Percentiles rank a stretch among this genome's conserved stretches.
phyloP scores from a whole-genome alignment of 805 yeast genomes.

The Ogataea trehaloabstinens region DNA sequence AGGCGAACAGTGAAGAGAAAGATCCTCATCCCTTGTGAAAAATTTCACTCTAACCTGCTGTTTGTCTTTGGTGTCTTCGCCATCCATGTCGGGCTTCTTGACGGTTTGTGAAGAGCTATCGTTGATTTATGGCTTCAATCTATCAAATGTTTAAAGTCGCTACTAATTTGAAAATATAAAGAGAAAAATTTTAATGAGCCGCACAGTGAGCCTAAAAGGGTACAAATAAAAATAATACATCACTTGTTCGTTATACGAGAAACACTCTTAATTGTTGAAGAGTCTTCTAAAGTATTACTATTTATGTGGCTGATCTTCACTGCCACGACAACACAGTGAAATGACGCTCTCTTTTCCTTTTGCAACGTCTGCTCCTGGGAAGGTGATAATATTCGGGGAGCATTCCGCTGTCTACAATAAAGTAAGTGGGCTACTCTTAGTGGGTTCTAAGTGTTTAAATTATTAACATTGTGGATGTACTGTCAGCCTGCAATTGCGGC shows the following conservation, averaged over 20 bases:
- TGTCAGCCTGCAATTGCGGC: conserved; percentile 96
- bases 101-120: too few relatives aligned
- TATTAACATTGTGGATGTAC: conserved; percentile 5
- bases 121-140: too few relatives aligned
- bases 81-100: conserved; percentile 11
- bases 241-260: neutral
- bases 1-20: conserved; percentile 66
- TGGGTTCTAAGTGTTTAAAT: neutral
- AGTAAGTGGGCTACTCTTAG: conserved; percentile 36
- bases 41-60: conserved; percentile 73
- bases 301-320: too few relatives aligned
- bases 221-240: too few relatives aligned
- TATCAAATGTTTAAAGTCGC: too few relatives aligned
- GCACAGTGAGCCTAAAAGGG: conserved; percentile 5
- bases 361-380: conserved; percentile 91
- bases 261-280: too few relatives aligned
- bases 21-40: conserved; percentile 83
- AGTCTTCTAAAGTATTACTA: too few relatives aligned
- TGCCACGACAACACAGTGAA: too few relatives aligned
- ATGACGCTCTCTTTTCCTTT: conserved; percentile 45
- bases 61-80: conserved; percentile 1
- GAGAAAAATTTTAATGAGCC: conserved; percentile 10
- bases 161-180: conserved; percentile 1
- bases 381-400: conserved; percentile 93
- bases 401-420: conserved; percentile 92